Evolutionary conservation across 2,329 filamentous ascomycete species (phyloP).

Genomic region (Fusarium proliferatum): DNA sequence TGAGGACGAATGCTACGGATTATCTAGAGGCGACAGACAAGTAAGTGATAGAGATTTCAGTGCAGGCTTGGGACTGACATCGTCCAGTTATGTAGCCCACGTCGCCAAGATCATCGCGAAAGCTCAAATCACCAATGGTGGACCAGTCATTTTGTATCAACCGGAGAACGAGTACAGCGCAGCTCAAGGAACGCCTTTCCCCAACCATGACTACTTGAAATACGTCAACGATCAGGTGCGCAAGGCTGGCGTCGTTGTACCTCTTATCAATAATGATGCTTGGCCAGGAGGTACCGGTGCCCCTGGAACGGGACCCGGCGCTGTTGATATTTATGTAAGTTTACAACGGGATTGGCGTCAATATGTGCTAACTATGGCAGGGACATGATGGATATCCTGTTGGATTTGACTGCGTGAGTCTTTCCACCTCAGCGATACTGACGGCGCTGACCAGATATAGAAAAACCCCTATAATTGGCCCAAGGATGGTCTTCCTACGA

Average conservation of each 20-base stretch:
- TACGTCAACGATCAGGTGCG: constrained; percentile 76
- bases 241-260: constrained; percentile 76
- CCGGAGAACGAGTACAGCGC: constrained; percentile 84
- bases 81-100: constrained; percentile 59
- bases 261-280: constrained; percentile 81
- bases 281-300: constrained; percentile 69
- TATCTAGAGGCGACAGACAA: constrained; percentile 75
- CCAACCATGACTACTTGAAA: constrained; percentile 75
- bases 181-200: constrained; percentile 64
- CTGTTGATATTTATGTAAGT: constrained; percentile 67
- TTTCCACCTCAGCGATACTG: accelerated
- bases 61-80: not conserved
- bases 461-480: constrained; percentile 61
- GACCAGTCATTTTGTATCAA: constrained; percentile 81
- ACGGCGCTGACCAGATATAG: constrained; percentile 6
- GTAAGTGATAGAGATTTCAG: constrained; percentile 49
- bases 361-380: not conserved
- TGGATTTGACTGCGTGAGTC: constrained; percentile 64
- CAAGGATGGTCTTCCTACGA: constrained; percentile 47
- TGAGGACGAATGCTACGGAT: constrained; percentile 71
- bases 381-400: constrained; percentile 74
- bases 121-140: constrained; percentile 84
- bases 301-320: constrained; percentile 67
- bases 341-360: accelerated
- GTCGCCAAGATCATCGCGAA: constrained; percentile 76